phyloP scores from a whole-genome alignment of 2,329 filamentous ascomycete genomes.

The Nemania sp. region DNA sequence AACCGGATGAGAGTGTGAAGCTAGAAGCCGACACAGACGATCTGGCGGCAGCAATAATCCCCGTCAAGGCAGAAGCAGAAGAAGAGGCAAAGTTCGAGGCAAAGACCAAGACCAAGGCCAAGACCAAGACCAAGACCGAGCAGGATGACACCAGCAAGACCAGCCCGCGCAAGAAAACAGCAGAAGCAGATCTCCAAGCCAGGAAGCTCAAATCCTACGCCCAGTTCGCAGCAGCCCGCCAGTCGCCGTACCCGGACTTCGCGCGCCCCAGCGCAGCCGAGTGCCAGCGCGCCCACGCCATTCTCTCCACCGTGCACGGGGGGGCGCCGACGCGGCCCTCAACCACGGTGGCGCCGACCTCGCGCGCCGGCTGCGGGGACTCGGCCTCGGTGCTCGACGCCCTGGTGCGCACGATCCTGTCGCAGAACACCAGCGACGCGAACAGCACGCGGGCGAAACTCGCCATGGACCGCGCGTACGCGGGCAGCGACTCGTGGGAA shows the following conservation, averaged over 20 bases:
- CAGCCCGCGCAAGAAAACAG: too few species aligned
- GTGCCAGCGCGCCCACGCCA: constrained; percentile 67
- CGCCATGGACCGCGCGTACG: constrained; percentile 51
- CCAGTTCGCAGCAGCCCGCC: constrained; percentile 38
- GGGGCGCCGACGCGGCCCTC: constrained; percentile 62
- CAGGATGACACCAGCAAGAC: neutral
- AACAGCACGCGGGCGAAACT: constrained; percentile 64
- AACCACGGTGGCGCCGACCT: constrained; percentile 54
- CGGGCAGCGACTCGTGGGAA: constrained; percentile 48
- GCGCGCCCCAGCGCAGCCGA: constrained; percentile 66
- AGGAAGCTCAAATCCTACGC: constrained; percentile 50
- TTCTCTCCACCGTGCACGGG: constrained; percentile 70
- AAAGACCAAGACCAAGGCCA: neutral
- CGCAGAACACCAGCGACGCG: constrained; percentile 55
- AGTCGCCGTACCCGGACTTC: constrained; percentile 70
- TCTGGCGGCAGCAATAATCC: neutral
- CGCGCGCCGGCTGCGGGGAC: constrained; percentile 64
- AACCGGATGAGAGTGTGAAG: neutral
- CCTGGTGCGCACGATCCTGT: constrained; percentile 55
- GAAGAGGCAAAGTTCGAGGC: neutral
- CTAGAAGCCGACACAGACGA: constrained; percentile 6
- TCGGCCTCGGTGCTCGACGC: constrained; percentile 56
- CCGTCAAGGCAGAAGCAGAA: constrained; percentile 7
- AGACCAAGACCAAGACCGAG: neutral
- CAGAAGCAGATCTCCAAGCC: constrained; percentile 40